Base-by-base conservation (phyloP, 352 stramenopile genomes). In the Globisporangium abappressorium region DNA sequence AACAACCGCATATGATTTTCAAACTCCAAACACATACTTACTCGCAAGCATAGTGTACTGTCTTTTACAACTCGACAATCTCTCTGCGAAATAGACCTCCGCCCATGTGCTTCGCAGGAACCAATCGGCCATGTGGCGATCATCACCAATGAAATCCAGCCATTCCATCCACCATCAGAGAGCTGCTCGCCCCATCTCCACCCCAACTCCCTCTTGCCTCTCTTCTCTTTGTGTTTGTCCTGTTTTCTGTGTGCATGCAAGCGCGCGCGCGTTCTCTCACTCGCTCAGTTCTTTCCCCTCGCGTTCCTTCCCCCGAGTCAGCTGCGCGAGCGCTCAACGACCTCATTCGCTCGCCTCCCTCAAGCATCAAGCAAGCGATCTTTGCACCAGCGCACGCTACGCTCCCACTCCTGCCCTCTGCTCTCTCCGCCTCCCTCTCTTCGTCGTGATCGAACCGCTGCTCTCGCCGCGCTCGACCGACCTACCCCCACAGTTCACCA, bases 401-500 rank as follows among this genome's bases (percentile, higher is more conserved):
- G 43, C 43, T 51, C 43, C 22, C 57, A n/a, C 8, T 43, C 24
- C 8, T 11, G 33, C 33, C n/a, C 41, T 11, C 24, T 34, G 22
- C 24, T 14, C 38, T 22, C 8, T 9, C 33, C 20, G 30, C 20
- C 55, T 30, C 14, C 15, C 55, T 14, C 15, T 24, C n/a, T 12
- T 55, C 47, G 47, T 55, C 47, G 47, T 47, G 55, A 61, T 30
- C 30, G 55, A 46, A 61, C 55, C 18, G 54, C 30, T 51, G 41
- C 41, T 18, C 47, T 34, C 41, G 24, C 59, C 24, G 59, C 30
- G 30, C 57, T 55, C 38, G 59, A 57, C 30, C 57, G 57, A 22
- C 26, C 34, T 6, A 20, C 12, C 26, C 36, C 63, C 55, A 34
- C 62, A 67, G 55, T 68, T 60, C 63, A 68, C 54, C 54, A 68